Evolutionary conservation across 2,329 filamentous ascomycete species (phyloP), one percentile per base, ranked within the genome.

Genomic region (Scopulariopsis brevicaulis): DNA sequence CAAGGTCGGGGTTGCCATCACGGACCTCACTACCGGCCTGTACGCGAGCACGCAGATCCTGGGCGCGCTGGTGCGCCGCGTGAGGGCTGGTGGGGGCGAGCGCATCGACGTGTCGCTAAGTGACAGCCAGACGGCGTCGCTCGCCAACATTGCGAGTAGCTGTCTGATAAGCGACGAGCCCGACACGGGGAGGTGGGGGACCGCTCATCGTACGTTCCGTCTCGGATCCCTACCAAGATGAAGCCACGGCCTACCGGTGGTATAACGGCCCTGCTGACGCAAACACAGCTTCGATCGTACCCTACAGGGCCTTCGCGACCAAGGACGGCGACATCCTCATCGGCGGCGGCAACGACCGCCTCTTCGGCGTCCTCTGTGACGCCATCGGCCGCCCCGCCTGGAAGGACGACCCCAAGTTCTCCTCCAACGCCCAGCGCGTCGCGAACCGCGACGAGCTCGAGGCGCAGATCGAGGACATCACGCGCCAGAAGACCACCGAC

Each of bases 31-130:
- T 0, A 97, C 94, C 0, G 94, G 94, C 0, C 74, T 99, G 4
- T 99, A 99, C 72, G 94, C 93, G 1, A 92, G 88, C 64, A 97
- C 97, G 71, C 87, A 90, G 59, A 90, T 99, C 67, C 93, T 97
- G 87, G 94, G 94, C 0, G 91, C 93, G 1, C 77, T 99, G 20
- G 75, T 97, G n/a, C 81, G 82, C 0, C 81, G 93, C 11, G 83
- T 74, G 3, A 85, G 78, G 64, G 91, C 87, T 0, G 88, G 90
- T 4, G 84, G 80, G 65, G 94, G 94, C 0, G 94, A 97, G 72
- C 90, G 96, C 67, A 89, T 99, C 60, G 94, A 99, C 70, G 87
- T 94, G 22, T 84, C 90, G 0, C 74, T 99, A 60, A 95, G 90
- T 63, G 94, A 99, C 69, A 96, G 92, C 66, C 94, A 99, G 68